Base-by-base conservation (phyloP, 257 asterid genomes). In the Solanum raphanifolium region DNA sequence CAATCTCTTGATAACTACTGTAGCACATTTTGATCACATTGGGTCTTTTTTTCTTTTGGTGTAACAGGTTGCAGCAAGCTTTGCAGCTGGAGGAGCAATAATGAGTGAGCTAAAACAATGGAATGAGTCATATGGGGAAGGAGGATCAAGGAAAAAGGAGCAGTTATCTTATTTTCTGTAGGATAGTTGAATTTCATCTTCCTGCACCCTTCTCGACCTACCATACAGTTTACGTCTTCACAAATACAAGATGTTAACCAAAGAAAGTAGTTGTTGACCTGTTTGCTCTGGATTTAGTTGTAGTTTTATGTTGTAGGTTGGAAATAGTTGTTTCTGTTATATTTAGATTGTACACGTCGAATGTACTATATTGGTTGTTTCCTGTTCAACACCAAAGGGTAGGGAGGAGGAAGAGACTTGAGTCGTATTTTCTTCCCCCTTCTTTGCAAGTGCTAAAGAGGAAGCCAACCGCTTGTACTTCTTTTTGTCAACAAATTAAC, bases 131-230 rank as follows among this genome's bases (percentile, higher is more conserved):
- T 94, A 92, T 7, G 98, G 98, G 8, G 98, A 93, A 91, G 98
- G 98, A 48, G 98, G 96, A 90, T 91, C 96, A 5, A 91, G 98
- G 93, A 95, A 95, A 91, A 92, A 92, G 92, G 98, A 95, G 81
- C 96, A 94, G 69, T 92, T 95, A 9, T 91, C 96, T 62, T 95
- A 95, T 91, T 95, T 95, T 92, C 87, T 95, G 90, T 95, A 89
- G 91, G 46, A 48, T 20, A 71, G 85, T 43, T 82, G 1, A 23
- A 82, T 82, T 18, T 48, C 31, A 32, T 48, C 31, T 9, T 16
- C 41, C 41, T 81, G 85, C 85, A 20, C 69, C 85, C 85, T 82
- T 31, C 69, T 29, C 31, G 21, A 82, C 69, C 43, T 20, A 9
- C 5, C 69, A 82, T 46, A 48, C 68, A 82, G 20, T 29, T 16